Percentiles rank a stretch among this genome's conserved stretches.
phyloP scores from a whole-genome alignment of 345 rosid species.

The Eucalyptus rudis region DNA sequence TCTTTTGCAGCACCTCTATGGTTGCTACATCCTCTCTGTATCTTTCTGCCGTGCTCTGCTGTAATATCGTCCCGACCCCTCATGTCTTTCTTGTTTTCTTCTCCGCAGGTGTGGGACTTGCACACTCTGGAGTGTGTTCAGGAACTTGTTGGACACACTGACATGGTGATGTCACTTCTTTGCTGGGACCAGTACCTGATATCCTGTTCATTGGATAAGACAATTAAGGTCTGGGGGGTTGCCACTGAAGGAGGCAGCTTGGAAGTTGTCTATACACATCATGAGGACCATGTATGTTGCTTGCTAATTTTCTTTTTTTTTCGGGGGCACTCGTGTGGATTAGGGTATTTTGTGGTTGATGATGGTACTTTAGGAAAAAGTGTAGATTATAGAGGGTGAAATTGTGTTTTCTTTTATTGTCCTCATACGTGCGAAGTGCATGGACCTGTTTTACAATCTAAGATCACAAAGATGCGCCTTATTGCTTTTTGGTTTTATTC shows the following conservation, averaged over 20 bases:
- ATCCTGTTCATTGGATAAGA: slow-evolving; percentile 51
- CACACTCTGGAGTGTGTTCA: slow-evolving; percentile 13
- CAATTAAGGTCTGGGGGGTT: slow-evolving; percentile 35
- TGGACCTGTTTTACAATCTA: neutral
- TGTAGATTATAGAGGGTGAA: neutral
- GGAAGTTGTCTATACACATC: slow-evolving; percentile 11
- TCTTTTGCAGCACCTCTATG: neutral
- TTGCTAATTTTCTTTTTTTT: neutral
- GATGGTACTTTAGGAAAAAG: neutral
- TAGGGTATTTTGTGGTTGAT: neutral
- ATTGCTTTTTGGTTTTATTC: neutral
- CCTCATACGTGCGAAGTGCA: neutral
- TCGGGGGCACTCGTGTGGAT: neutral
- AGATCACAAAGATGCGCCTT: neutral
- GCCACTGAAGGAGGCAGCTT: slow-evolving; percentile 1
- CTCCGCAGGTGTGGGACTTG: slow-evolving; percentile 41
- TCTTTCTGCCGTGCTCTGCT: neutral
- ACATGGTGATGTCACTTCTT: slow-evolving; percentile 41
- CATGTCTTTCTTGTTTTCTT: neutral
- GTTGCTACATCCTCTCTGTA: neutral
- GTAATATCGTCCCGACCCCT: neutral
- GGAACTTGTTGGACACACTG: slow-evolving; percentile 28
- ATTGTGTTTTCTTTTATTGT: neutral
- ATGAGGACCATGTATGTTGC: slow-evolving; percentile 20
- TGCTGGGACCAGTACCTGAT: slow-evolving; percentile 41